Evolutionary conservation across 208 protist species (phyloP).

Genomic region (Angomonas deanei): DNA sequence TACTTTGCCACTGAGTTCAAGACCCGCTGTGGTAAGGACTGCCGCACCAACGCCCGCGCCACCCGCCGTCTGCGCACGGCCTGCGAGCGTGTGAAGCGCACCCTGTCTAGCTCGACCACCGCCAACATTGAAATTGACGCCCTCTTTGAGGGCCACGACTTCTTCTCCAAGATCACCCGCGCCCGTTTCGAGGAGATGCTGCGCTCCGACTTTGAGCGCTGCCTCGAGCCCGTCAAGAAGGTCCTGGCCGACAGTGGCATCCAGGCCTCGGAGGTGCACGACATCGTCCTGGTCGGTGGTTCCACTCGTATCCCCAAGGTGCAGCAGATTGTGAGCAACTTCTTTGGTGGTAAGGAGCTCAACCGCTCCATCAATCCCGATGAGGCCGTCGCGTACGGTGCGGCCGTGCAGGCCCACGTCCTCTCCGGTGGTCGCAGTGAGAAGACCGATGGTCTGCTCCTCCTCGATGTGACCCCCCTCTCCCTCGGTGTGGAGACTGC

Average conservation of each 20-base stretch:
- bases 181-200: slow-evolving; percentile 98
- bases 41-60: slow-evolving; percentile 62
- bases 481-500: slow-evolving; percentile 91
- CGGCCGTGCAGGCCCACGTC: slow-evolving; percentile 96
- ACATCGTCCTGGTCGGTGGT: slow-evolving; percentile 95
- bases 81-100: slow-evolving; percentile 96
- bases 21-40: slow-evolving; percentile 71
- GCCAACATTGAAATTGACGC: slow-evolving; percentile 97
- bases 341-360: slow-evolving; percentile 94
- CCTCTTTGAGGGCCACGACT: slow-evolving; percentile 97
- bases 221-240: slow-evolving; percentile 77
- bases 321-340: slow-evolving; percentile 93
- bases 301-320: slow-evolving; percentile 98
- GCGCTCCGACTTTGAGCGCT: slow-evolving; percentile 83
- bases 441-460: slow-evolving; percentile 71
- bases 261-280: slow-evolving; percentile 81
- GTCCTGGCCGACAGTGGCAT: slow-evolving; percentile 89
- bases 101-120: slow-evolving; percentile 91
- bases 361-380: slow-evolving; percentile 93
- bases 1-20: slow-evolving; percentile 97
- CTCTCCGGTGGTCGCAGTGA: slow-evolving; percentile 68
- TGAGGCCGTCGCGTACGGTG: slow-evolving; percentile 92
- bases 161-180: slow-evolving; percentile 96
- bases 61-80: slow-evolving; percentile 77
- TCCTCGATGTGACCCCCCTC: slow-evolving; percentile 91